phyloP scores from a whole-genome alignment of 495 filamentous ascomycete species.

The Durotheca rogersii region DNA sequence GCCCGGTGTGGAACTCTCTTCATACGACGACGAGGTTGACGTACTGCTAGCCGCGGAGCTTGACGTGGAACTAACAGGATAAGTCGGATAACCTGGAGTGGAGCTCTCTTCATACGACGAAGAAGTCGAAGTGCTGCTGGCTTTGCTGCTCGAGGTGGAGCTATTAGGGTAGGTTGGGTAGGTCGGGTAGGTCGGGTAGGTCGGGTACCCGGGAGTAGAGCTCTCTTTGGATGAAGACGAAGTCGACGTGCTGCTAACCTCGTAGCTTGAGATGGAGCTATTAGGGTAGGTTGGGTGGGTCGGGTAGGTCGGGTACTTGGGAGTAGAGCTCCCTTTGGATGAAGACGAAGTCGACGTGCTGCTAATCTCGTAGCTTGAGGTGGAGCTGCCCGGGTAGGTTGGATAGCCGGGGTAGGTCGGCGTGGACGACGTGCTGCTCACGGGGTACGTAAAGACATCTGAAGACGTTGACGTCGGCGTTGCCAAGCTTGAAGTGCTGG shows the following conservation, averaged over 20 bases:
- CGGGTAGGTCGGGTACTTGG: conserved; percentile 13
- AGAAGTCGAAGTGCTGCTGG: not conserved
- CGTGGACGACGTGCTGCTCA: conserved; percentile 1
- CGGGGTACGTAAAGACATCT: not conserved
- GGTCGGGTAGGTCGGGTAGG: conserved; percentile 10
- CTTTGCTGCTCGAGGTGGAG: not conserved
- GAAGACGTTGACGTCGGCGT: no score
- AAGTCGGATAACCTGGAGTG: not conserved
- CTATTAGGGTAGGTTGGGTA: not conserved
- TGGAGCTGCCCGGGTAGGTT: not conserved
- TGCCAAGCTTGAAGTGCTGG: not conserved
- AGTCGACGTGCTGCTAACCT: not conserved
- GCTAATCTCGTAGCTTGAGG: not conserved
- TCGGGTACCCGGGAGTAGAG: no score
- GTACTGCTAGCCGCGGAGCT: not conserved
- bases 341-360: conserved; percentile 7
- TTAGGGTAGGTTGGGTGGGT: not conserved
- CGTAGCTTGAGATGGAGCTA: not conserved
- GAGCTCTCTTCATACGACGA: not conserved
- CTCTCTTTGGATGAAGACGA: not conserved
- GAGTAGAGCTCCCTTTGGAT: conserved; percentile 4
- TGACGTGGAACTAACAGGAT: not conserved
- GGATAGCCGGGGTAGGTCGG: conserved; percentile 1
- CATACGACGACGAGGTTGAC: conserved; percentile 7
- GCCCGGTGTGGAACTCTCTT: conserved; percentile 11